Evolutionary conservation across 176 grass and related monocot genomes (phyloP), one percentile per base, ranked within the genome.

Genomic region (Themeda triandra): DNA sequence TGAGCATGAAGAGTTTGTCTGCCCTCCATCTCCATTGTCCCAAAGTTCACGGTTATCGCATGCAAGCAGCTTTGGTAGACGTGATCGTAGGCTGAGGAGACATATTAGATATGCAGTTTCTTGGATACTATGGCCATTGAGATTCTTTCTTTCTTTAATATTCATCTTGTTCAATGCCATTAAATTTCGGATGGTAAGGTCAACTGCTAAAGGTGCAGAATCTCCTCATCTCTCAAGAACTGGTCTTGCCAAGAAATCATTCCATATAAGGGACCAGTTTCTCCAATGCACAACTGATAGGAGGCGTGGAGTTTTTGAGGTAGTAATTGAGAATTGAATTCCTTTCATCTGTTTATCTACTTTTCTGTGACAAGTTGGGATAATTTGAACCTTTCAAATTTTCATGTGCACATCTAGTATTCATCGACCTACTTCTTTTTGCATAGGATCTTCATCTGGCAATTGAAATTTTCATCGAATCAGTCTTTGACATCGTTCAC

Each of bases 381-480:
- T 82, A 36, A 6, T 30, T 67, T 32, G 11, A 86, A 77, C 14
- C 1, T n/a, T 68, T 35, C n/a, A n/a, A n/a, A n/a, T n/a, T n/a
- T n/a, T n/a, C n/a, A n/a, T n/a, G n/a, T n/a, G n/a, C n/a, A n/a
- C n/a, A n/a, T n/a, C n/a, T n/a, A n/a, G n/a, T 81, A 84, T 49
- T 75, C 37, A 82, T 11, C 39, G 39, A 51, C 42, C 29, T 17
- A 73, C 10, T 49, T 63, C 10, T 49, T 63, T 21, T 45, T 31
- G 65, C 45, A 51, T 86, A 95, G 95, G 96, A 95, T 90, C 87
- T 98, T 18, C 92, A 98, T 89, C 82, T 98, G 77, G 93, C 93
- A 75, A 89, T 98, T 23, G 96, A 98, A 82, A 98, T 95, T 78
- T 95, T 93, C 82, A 95, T 98, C 69, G 96, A 98, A 84, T 98